A percentile compares a stretch with the other conserved stretches of the same genome.
Evolutionary conservation across 495 filamentous ascomycete genomes (phyloP).

Genomic region (Chaetomium cochliodes): DNA sequence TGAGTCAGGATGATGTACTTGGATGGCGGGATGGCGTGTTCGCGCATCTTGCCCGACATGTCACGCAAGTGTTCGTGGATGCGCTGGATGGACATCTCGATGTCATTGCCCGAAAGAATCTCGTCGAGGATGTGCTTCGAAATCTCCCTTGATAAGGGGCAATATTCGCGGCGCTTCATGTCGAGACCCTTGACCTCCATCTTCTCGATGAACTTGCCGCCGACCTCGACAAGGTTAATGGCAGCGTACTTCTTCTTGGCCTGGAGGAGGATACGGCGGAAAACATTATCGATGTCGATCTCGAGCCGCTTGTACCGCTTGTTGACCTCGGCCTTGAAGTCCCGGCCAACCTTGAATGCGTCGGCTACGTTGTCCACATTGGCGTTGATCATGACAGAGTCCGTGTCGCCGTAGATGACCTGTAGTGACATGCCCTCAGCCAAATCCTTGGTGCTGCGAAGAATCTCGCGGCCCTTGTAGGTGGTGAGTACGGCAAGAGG

Average conservation of each 20-base stretch:
- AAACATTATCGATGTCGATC: slow-evolving; percentile 98
- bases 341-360: slow-evolving; percentile 77
- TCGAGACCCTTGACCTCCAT: slow-evolving; percentile 98
- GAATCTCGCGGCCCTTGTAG: slow-evolving; percentile 95
- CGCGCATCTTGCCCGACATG: slow-evolving; percentile 78
- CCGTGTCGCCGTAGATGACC: slow-evolving; percentile 98
- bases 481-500: slow-evolving; percentile 95
- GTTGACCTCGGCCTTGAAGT: slow-evolving; percentile 71
- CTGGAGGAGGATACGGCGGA: slow-evolving; percentile 87
- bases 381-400: slow-evolving; percentile 99
- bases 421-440: slow-evolving; percentile 83
- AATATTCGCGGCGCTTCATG: slow-evolving; percentile 97
- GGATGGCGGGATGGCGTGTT: slow-evolving; percentile 63
- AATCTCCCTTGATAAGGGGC: slow-evolving; percentile 87
- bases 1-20: slow-evolving; percentile 98
- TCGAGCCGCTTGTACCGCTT: slow-evolving; percentile 86
- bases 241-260: slow-evolving; percentile 99
- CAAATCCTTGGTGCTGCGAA: slow-evolving; percentile 89
- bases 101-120: slow-evolving; percentile 89
- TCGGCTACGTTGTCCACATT: slow-evolving; percentile 92
- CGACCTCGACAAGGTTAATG: slow-evolving; percentile 84
- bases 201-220: slow-evolving; percentile 89
- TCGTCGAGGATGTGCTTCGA: slow-evolving; percentile 82
- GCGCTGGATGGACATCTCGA: slow-evolving; percentile 80
- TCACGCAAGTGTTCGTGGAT: slow-evolving; percentile 91